Base-by-base conservation (phyloP, 371 early-diverging fungal species). In the Haplosporangium sp. region DNA sequence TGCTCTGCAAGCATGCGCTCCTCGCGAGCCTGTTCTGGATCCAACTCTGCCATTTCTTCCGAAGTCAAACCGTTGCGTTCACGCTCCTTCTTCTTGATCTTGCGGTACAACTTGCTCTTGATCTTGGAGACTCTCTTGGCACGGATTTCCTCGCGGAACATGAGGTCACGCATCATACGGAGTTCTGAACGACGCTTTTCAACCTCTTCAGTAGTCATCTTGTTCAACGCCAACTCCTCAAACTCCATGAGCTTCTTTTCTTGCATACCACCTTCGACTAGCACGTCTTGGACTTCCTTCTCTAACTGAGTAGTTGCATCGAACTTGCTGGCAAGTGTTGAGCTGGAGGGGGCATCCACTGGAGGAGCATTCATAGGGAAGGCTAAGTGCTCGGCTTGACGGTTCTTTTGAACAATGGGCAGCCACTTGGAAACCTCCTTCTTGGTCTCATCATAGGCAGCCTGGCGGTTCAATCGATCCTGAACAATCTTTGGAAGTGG, bases 101-200 rank as follows among this genome's bases (percentile, higher is more conserved):
- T 92, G 59, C 94, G 92, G 79, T 95, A 99, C 11, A 94, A 86
- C 85, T 97, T 98, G 86, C 94, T 93, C 87, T 99, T 99, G 86
- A 99, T 98, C 88, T 99, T 99, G 63, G 96, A 93, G 44, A 94
- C 86, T 65, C 96, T 91, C 84, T 96, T 97, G 61, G 92, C 92
- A 74, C 97, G 97, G 52, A 90, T 88, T 81, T 99, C 98, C 61
- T 95, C 90, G 53, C 95, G 93, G 88, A 97, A 97, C 92, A 97
- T 90, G 57, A 98, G 85, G 62, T 96, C 94, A 38, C 98, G 94
- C 95, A 97, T 94, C 86, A 92, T 88, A 17, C 92, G 92, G 60
- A 97, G 87, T 61, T 99, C 96, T 1, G 87, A 85, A 11, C 92
- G 91, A 17, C 95, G 91, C 55, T 65, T 64, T 39, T 88, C 88